Evolutionary conservation across 345 rosid genomes (phyloP).

Genomic region (Citrus trifoliata): DNA sequence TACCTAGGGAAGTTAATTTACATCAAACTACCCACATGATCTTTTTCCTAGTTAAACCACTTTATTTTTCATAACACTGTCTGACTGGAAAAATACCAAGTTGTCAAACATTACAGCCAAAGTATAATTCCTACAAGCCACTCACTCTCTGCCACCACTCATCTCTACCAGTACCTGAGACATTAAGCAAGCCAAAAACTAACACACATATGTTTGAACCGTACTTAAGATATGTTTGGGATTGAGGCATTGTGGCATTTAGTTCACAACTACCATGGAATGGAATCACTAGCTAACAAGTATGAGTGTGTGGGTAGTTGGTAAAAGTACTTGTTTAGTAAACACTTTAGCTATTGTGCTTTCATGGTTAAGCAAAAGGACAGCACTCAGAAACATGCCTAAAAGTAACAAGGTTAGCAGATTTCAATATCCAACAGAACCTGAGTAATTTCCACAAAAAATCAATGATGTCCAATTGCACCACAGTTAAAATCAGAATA

Average conservation of each 20-base stretch:
- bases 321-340: too few relatives aligned
- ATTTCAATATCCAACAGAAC: neutral
- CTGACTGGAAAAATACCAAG: neutral
- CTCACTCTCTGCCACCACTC: neutral
- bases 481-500: neutral
- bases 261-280: neutral
- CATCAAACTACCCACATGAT: neutral
- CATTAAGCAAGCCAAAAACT: neutral
- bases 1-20: neutral
- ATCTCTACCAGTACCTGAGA: neutral
- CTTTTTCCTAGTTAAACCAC: neutral
- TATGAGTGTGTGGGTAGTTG: neutral
- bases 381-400: neutral
- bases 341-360: neutral
- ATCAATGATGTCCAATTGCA: neutral
- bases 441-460: neutral
- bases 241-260: neutral
- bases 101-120: neutral
- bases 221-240: neutral
- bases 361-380: neutral
- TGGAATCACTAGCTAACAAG: neutral
- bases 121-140: neutral
- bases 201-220: neutral
- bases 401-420: neutral
- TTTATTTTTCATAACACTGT: too few relatives aligned